Evolutionary conservation across 1,284 basidiomycete species (phyloP), one percentile per base, ranked within the genome.

Genomic region (Austroboletus novae-zelandiae): DNA sequence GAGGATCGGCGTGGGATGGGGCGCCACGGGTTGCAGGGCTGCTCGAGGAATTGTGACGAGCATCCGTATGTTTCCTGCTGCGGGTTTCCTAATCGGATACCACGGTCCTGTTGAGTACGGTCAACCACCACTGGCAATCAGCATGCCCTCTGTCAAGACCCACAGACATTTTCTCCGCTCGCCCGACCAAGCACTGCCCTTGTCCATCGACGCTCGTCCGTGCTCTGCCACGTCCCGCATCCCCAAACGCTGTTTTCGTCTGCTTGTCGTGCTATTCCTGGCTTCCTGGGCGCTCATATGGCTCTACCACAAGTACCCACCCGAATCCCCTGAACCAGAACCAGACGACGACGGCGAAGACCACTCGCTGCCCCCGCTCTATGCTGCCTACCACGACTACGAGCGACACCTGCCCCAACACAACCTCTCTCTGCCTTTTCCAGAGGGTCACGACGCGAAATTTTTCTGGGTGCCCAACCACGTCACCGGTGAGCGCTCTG

Each of bases 391-490:
- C 56, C 69, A 71, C 40, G 62, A 73, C 29, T 71, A 69, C 32
- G 80, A 83, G 56, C 68, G 74, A 41, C 56, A 47, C 15, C 56
- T 81, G 1, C 75, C 79, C 0, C 77, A 81, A 40, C 73, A 80
- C 55, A 62, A 76, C 52, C 65, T 70, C 2, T 68, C 64, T 1
- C 48, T 66, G 6, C 71, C 74, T 1, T 68, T 61, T 27, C 73
- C 74, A 1, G 76, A 78, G 39, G 78, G 75, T 0, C 61, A 62
- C 9, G 58, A 73, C 30, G 73, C 71, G 1, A 73, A 72, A 51
- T 83, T 75, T 56, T 59, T 83, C 7, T 79, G 71, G 63, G 69
- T 70, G 30, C 64, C 74, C 2, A 82, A 81, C 43, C 79, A 83
- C 57, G 69, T 74, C n/a, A 61, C 56, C 0, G 56, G 76, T 78